These are phyloP conservation scores for Vigna nakashimae DNA, from an alignment of 306 rosid species.

Conservation along the genomic window DNA sequence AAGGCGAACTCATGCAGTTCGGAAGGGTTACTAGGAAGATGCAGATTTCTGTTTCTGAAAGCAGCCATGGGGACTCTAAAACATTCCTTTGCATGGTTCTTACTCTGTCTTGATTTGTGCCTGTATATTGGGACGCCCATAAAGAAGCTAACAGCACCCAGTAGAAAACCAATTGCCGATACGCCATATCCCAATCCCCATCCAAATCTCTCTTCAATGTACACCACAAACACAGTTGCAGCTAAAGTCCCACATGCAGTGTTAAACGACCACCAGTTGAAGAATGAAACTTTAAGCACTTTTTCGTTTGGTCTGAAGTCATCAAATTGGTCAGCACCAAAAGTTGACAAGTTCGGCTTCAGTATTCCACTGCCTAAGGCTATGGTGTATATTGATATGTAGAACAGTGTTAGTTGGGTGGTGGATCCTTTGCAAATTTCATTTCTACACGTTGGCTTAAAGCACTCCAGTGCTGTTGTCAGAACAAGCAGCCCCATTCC, in stretches of 20 bases:
- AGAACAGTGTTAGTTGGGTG: conserved; percentile 57
- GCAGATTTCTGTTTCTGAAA: conserved; percentile 58
- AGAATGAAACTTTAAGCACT: conserved; percentile 67
- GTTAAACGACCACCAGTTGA: conserved; percentile 88
- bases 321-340: conserved; percentile 88
- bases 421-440: conserved; percentile 60
- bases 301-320: conserved; percentile 63
- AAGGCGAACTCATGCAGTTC: conserved; percentile 66
- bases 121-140: conserved; percentile 70
- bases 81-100: conserved; percentile 54
- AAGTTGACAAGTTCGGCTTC: conserved; percentile 77
- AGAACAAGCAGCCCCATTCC: conserved; percentile 68
- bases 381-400: conserved; percentile 64
- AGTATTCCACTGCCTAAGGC: conserved; percentile 75
- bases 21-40: conserved; percentile 53
- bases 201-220: conserved; percentile 78
- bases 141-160: conserved; percentile 60
- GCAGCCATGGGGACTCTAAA: conserved; percentile 56
- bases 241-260: conserved; percentile 61
- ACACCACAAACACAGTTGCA: conserved; percentile 72
- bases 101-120: conserved; percentile 60
- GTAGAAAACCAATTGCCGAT: conserved; percentile 61
- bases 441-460: conserved; percentile 58
- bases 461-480: conserved; percentile 61
- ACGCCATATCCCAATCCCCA: conserved; percentile 80